Conservation (phyloP, 208 protist species). For the Leishmania turanica region DNA sequence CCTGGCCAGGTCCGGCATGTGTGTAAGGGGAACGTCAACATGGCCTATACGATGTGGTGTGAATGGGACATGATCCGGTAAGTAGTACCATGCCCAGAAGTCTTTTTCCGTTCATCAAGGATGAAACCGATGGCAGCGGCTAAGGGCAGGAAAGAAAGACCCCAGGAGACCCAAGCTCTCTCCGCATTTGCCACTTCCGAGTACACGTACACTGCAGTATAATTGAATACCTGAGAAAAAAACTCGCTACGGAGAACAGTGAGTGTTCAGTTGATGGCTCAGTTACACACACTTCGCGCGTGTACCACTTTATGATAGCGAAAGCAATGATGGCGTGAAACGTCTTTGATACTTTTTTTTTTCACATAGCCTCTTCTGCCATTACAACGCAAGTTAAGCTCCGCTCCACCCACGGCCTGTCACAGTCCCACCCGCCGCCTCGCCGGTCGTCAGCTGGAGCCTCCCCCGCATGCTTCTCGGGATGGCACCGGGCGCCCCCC, state of each 20-base stretch:
- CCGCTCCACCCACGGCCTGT: neutral
- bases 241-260: neutral
- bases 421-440: neutral
- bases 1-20: neutral
- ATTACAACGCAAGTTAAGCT: rapidly evolving
- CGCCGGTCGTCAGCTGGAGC: neutral
- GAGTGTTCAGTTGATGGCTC: neutral
- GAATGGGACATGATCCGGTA: neutral
- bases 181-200: neutral
- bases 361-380: too few relatives aligned
- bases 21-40: neutral
- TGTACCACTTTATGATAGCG: neutral
- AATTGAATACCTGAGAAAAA: neutral
- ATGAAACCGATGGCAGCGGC: neutral
- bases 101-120: neutral
- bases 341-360: too few relatives aligned
- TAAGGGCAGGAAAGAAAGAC: neutral
- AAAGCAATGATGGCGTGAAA: neutral
- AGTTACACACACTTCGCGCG: neutral
- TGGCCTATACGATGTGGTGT: neutral
- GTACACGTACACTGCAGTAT: neutral
- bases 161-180: neutral
- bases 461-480: too few relatives aligned
- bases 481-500: too few relatives aligned
- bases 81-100: neutral